A percentile compares a stretch with the other conserved stretches of the same genome.
phyloP scores from a whole-genome alignment of 495 filamentous ascomycete genomes.

The Trypethelium eluteriae region DNA sequence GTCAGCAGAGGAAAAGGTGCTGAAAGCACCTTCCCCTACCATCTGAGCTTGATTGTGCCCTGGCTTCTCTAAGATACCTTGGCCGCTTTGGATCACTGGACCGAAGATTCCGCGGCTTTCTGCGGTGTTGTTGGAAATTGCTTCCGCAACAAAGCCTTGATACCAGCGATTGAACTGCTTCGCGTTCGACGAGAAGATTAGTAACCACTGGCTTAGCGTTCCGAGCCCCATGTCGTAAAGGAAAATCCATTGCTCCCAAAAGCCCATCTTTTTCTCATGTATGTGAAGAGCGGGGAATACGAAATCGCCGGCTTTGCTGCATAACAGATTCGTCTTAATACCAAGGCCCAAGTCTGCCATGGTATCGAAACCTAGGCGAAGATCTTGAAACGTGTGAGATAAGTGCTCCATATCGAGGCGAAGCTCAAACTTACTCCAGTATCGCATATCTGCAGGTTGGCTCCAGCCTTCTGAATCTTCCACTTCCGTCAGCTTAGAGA shows the following conservation, averaged over 20 bases:
- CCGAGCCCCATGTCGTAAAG: conserved; percentile 17
- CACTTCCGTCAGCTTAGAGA: conserved; percentile 14
- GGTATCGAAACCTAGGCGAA: conserved; percentile 14
- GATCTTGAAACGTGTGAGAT: conserved; percentile 9
- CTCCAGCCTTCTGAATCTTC: conserved; percentile 18
- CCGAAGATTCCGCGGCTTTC: conserved; percentile 13
- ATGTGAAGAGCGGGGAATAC: conserved; percentile 18
- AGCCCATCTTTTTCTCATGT: conserved; percentile 21
- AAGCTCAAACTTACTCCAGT: conserved; percentile 11
- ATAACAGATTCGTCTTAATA: conserved; percentile 13
- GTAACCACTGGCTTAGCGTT: conserved; percentile 9
- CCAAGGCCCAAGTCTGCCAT: conserved; percentile 17
- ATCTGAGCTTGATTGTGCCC: conserved; percentile 12
- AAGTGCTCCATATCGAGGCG: neutral
- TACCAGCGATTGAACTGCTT: conserved; percentile 13
- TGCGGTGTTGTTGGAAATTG: conserved; percentile 13
- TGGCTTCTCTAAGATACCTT: conserved; percentile 13
- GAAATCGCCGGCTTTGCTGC: conserved; percentile 13
- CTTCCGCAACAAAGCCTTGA: conserved; percentile 5
- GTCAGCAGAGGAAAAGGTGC: conserved; percentile 18
- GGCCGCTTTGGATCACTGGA: conserved; percentile 16
- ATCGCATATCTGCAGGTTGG: conserved; percentile 11
- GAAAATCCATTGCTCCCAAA: conserved; percentile 16
- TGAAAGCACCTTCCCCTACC: conserved; percentile 19
- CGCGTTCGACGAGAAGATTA: conserved; percentile 13